A percentile compares a stretch with the other conserved stretches of the same genome.
phyloP scores from a whole-genome alignment of 805 yeast genomes.

The Myxozyma lipomycoides region DNA sequence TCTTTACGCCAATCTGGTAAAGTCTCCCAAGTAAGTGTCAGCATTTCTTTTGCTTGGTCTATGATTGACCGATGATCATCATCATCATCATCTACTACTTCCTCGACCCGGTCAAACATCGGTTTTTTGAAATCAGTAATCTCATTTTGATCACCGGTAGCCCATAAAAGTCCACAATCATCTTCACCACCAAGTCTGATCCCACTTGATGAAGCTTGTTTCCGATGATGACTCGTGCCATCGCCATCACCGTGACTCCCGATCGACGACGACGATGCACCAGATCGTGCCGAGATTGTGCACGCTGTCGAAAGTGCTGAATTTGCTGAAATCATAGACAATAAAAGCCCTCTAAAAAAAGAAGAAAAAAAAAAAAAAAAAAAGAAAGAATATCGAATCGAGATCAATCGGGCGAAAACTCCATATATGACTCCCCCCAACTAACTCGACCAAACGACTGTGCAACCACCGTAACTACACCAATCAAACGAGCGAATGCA shows the following conservation, averaged over 20 bases:
- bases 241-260: not conserved
- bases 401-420: not conserved
- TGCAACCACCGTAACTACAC: no score
- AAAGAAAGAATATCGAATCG: not conserved
- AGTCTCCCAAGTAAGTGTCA: conserved; percentile 46
- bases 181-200: no score
- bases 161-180: no score
- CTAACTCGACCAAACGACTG: no score
- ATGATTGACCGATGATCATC: not conserved
- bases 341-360: not conserved
- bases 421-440: no score
- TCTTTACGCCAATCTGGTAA: conserved; percentile 72
- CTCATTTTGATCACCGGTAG: not conserved
- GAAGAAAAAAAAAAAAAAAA: no score
- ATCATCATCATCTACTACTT: not conserved
- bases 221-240: not conserved
- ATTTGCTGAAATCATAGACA: not conserved
- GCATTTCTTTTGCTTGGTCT: conserved; percentile 28
- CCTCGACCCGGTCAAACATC: not conserved
- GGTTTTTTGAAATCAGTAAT: not conserved
- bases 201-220: not conserved
- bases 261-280: not conserved
- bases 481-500: no score
- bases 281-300: not conserved
- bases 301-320: not conserved